These are phyloP conservation scores for Eimeria tenella DNA, from an alignment of 169 alveolate genomes.

Conservation along the genomic window DNA sequence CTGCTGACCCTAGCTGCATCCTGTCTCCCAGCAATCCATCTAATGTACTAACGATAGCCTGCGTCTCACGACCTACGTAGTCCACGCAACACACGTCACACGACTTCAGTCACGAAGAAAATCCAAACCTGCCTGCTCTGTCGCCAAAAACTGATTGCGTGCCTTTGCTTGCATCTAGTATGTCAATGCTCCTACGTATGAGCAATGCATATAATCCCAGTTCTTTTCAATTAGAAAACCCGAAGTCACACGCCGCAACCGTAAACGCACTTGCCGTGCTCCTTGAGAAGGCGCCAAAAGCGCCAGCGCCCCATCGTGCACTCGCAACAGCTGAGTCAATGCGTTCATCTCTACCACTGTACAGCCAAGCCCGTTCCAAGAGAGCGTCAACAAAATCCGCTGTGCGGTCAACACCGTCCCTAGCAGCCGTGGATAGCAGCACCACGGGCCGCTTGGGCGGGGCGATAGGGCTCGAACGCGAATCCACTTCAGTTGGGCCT, in stretches of 20 bases:
- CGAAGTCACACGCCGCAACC: not conserved
- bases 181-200: too few species aligned
- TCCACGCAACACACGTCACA: not conserved
- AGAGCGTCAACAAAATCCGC: not conserved
- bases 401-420: slow-evolving; percentile 5
- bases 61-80: slow-evolving; percentile 7
- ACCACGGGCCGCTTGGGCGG: slow-evolving; percentile 6
- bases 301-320: slow-evolving; percentile 1
- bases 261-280: slow-evolving; percentile 21
- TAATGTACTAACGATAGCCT: not conserved
- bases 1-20: not conserved
- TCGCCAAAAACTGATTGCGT: too few species aligned
- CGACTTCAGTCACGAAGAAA: not conserved
- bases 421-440: slow-evolving; percentile 44
- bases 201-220: too few species aligned
- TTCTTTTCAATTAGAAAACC: too few species aligned
- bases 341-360: not conserved
- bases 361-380: slow-evolving; percentile 10
- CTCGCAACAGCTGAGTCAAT: not conserved
- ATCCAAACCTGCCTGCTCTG: too few species aligned
- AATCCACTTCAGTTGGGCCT: slow-evolving; percentile 4
- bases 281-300: slow-evolving; percentile 5
- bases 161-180: too few species aligned
- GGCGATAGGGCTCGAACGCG: not conserved
- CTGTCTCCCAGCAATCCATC: not conserved